Evolutionary conservation across 441 rosid genomes (phyloP).

Genomic region (Adansonia gregorii): DNA sequence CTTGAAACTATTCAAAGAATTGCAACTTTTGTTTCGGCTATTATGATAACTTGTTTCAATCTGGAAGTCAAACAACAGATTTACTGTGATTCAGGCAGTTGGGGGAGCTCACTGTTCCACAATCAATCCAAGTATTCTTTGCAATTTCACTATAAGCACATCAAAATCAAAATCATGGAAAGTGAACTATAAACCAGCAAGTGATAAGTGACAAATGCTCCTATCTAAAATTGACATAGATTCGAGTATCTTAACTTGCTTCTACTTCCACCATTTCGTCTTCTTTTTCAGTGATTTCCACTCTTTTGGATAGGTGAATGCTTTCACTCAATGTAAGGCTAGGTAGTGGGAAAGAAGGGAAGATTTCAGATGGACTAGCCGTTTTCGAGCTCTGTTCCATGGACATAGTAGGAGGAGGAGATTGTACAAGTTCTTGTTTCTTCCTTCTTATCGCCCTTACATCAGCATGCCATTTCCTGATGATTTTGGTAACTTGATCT

Average conservation of each 20-base stretch:
- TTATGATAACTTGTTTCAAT: neutral
- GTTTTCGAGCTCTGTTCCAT: slow-evolving; percentile 15
- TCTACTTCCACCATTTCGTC: neutral
- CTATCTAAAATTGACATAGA: neutral
- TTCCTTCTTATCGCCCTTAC: slow-evolving; percentile 42
- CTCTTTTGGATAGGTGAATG: neutral
- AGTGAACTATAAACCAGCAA: neutral
- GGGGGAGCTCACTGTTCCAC: neutral
- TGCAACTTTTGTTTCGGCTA: neutral
- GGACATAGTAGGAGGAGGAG: slow-evolving; percentile 29
- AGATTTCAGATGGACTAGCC: neutral
- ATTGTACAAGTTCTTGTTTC: slow-evolving; percentile 21
- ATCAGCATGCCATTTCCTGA: slow-evolving; percentile 43
- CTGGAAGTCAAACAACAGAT: neutral
- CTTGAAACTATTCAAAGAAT: neutral
- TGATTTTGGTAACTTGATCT: slow-evolving; percentile 36
- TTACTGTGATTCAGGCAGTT: neutral
- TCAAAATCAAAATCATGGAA: neutral
- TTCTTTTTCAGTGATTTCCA: slow-evolving; percentile 15
- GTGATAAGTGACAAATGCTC: neutral
- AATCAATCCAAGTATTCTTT: too few relatives aligned
- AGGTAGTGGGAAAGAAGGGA: slow-evolving; percentile 1
- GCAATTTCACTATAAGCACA: neutral
- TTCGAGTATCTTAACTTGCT: neutral
- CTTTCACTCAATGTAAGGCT: neutral